Base-by-base conservation (phyloP, 805 yeast genomes). In the Suhomyces kilbournensis region DNA sequence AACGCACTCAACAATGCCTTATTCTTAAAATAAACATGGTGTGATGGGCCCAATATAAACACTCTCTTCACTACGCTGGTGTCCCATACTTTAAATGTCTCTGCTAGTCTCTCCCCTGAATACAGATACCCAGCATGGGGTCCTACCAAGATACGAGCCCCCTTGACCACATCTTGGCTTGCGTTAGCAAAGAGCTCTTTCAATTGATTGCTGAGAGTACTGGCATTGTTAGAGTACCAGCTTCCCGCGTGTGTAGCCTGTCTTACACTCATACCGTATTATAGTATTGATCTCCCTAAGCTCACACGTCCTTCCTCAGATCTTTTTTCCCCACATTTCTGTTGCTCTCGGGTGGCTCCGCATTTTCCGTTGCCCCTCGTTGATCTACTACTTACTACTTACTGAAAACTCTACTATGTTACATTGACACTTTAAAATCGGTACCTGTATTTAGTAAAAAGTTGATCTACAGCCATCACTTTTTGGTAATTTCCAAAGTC, bases 31-130 rank as follows among this genome's bases (percentile, higher is more conserved):
- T 86, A 92, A 7, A 88, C 85, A 67, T 89, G 96, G 65, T 94
- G 99, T 0, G 97, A 88, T 0, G 99, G 99, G 0, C 98, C 97
- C 64, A 94, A 66, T 1, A 94, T 74, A 58, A 94, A 88, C 1
- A 94, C 81, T 17, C 93, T 74, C 58, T 82, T 78, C 17, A 77
- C 77, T 8, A 71, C 71, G 1, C 77, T 58, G 0, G 83, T 66
- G 61, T 89, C 96, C 79, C 93, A 80, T 0, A 83, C 79, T 1
- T 78, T 78, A 61, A 88, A 93, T 0, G 96, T 81, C 63, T 88
- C 84, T 0, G 92, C 94, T 59, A 93, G 76, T 0, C 89, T 82
- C 6, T 73, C 69, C 0, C 97, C 97, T 39, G 96, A 86, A 65
- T 86, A 94, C 4, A 86, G 63, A 63, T 86, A 91, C 0, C 99